phyloP scores from a whole-genome alignment of 345 rosid genomes.

The Pistacia atlantica region DNA sequence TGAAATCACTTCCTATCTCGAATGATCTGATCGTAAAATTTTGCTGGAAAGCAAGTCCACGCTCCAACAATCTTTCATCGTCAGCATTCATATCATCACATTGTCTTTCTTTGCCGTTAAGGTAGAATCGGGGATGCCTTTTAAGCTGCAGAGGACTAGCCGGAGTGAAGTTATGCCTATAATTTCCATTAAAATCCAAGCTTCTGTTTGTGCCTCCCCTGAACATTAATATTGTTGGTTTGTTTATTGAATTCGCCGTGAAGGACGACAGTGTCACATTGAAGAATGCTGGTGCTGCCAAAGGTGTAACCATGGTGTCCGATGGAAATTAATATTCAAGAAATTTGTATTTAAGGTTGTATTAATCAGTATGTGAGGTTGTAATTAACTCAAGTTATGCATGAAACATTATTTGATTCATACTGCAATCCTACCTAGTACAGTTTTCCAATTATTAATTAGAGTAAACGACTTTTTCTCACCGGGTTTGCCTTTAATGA shows the following conservation, averaged over 20 bases:
- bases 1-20: constrained; percentile 21
- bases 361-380: no score
- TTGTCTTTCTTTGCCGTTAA: no score
- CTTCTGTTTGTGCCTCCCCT: not conserved
- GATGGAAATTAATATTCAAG: no score
- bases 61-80: not conserved
- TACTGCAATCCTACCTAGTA: no score
- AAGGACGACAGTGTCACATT: not conserved
- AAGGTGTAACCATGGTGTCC: not conserved
- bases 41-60: constrained; percentile 27
- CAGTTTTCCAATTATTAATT: no score
- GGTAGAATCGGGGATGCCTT: no score
- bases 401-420: no score
- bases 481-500: no score
- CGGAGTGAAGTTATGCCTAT: not conserved
- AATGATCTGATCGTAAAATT: constrained; percentile 28
- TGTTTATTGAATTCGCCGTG: not conserved
- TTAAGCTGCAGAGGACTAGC: not conserved
- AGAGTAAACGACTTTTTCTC: no score
- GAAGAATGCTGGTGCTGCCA: not conserved
- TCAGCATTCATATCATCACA: no score
- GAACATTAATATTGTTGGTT: not conserved
- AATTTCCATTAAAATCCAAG: not conserved
- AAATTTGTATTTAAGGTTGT: no score
- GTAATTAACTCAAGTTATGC: no score